Evolutionary conservation across 2,329 filamentous ascomycete species (phyloP).

Genomic region (Verticillium klebahnii): DNA sequence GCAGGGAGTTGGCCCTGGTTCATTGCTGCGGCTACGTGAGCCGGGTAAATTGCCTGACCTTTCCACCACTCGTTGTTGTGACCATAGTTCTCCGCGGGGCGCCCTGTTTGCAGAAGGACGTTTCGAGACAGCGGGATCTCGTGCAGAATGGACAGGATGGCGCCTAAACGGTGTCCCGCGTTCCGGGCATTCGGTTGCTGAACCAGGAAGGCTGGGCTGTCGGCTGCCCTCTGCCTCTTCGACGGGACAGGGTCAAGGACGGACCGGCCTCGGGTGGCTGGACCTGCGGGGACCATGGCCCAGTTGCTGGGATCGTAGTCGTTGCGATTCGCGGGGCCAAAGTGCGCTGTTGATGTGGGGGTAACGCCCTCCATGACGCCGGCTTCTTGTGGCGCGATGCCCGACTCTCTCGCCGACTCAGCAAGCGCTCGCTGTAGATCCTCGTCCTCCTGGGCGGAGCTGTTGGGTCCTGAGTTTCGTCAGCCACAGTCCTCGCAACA

Average conservation of each 20-base stretch:
- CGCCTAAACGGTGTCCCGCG: constrained; percentile 39
- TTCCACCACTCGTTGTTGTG: constrained; percentile 58
- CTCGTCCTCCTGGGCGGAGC: constrained; percentile 43
- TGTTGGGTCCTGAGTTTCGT: constrained; percentile 8
- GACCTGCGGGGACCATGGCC: constrained; percentile 49
- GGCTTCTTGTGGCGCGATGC: constrained; percentile 41
- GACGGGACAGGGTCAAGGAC: constrained; percentile 27
- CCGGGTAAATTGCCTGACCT: constrained; percentile 44
- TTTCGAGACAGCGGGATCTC: constrained; percentile 56
- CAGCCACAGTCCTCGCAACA: not conserved
- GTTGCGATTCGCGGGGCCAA: constrained; percentile 54
- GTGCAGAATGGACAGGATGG: constrained; percentile 54
- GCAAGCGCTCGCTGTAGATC: constrained; percentile 53
- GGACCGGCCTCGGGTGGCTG: constrained; percentile 18
- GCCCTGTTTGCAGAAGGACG: constrained; percentile 41
- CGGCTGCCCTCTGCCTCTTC: constrained; percentile 35
- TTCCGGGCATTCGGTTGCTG: constrained; percentile 27
- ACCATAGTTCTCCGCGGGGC: constrained; percentile 44
- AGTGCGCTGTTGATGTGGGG: constrained; percentile 34
- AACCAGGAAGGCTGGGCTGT: constrained; percentile 48
- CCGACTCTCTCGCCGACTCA: constrained; percentile 44
- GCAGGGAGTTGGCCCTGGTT: constrained; percentile 23
- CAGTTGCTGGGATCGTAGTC: constrained; percentile 53
- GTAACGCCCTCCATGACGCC: constrained; percentile 37
- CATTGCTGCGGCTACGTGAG: constrained; percentile 29